Evolutionary conservation across 805 yeast species (phyloP).

Genomic region (Saccharomyces kudriavzevii): DNA sequence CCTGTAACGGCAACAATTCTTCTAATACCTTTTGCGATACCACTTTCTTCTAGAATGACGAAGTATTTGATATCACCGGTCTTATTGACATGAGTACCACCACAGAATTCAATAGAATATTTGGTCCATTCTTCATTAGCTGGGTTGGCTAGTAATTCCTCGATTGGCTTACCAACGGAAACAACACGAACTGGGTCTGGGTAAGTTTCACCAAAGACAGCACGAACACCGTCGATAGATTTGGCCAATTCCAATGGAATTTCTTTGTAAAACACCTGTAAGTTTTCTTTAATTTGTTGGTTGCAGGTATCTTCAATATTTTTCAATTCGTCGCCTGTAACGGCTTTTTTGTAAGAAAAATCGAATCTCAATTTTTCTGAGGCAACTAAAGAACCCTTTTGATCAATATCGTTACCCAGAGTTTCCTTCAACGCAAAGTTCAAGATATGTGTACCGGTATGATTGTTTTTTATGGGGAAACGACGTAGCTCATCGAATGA

Average conservation of each 20-base stretch:
- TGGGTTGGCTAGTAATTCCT: slow-evolving; percentile 68
- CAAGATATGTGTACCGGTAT: slow-evolving; percentile 94
- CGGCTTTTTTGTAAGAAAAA: slow-evolving; percentile 85
- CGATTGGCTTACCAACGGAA: slow-evolving; percentile 86
- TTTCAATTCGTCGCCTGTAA: slow-evolving; percentile 60
- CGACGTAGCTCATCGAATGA: slow-evolving; percentile 89
- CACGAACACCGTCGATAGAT: slow-evolving; percentile 78
- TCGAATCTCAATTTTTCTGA: slow-evolving; percentile 94
- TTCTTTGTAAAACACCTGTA: slow-evolving; percentile 72
- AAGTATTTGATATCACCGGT: slow-evolving; percentile 91
- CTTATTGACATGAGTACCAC: slow-evolving; percentile 94
- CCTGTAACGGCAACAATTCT: slow-evolving; percentile 98
- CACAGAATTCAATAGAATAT: slow-evolving; percentile 90
- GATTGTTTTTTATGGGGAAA: slow-evolving; percentile 94
- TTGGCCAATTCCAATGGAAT: slow-evolving; percentile 69
- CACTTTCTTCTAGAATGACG: slow-evolving; percentile 86
- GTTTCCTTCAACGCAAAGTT: slow-evolving; percentile 82
- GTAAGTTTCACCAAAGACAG: slow-evolving; percentile 97
- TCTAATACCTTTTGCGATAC: slow-evolving; percentile 97
- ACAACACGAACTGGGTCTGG: slow-evolving; percentile 99
- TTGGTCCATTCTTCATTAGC: slow-evolving; percentile 64
- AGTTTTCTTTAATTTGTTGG: slow-evolving; percentile 60
- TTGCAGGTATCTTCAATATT: slow-evolving; percentile 71
- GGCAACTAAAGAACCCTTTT: slow-evolving; percentile 93
- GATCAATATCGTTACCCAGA: slow-evolving; percentile 83